These are phyloP conservation scores for Colletotrichum agaves DNA, from an alignment of 2,329 filamentous ascomycete genomes.

Conservation along the genomic window DNA sequence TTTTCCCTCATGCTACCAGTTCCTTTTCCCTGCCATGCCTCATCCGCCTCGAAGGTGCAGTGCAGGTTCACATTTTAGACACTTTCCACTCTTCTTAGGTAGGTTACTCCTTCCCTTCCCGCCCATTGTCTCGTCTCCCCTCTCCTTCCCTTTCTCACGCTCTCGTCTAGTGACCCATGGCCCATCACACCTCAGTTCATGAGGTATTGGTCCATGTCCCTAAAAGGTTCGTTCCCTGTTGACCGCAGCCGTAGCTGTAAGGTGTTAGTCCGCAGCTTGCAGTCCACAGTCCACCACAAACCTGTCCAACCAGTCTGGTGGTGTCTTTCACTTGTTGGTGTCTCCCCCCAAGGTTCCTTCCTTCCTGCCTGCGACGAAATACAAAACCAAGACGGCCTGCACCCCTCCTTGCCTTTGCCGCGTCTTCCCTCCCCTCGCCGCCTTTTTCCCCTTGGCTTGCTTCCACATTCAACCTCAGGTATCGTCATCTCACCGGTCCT, in stretches of 20 bases:
- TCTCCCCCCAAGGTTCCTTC: slow-evolving; percentile 26
- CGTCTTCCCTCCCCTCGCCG: slow-evolving; percentile 16
- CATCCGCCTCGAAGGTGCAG: background rate
- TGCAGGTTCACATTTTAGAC: background rate
- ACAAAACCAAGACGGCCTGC: slow-evolving; percentile 37
- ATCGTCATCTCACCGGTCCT: slow-evolving; percentile 26
- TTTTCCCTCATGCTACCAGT: background rate
- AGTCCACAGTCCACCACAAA: background rate
- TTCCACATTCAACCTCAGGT: background rate
- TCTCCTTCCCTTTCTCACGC: background rate
- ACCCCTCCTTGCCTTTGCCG: slow-evolving; percentile 19
- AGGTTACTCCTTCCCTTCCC: slow-evolving; percentile 7
- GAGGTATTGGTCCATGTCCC: background rate
- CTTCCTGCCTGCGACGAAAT: slow-evolving; percentile 35
- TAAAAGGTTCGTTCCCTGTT: too few species aligned
- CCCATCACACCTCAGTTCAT: background rate
- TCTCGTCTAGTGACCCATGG: background rate
- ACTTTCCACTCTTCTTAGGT: background rate
- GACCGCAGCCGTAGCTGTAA: too few species aligned
- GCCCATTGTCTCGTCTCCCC: slow-evolving; percentile 2
- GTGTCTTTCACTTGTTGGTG: background rate
- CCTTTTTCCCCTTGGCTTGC: background rate
- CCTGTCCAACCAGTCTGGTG: background rate
- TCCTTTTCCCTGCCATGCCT: background rate
- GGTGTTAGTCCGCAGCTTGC: background rate